These are phyloP conservation scores for Canna indica DNA, from an alignment of 176 grass and related monocot species.

Conservation along the genomic window DNA sequence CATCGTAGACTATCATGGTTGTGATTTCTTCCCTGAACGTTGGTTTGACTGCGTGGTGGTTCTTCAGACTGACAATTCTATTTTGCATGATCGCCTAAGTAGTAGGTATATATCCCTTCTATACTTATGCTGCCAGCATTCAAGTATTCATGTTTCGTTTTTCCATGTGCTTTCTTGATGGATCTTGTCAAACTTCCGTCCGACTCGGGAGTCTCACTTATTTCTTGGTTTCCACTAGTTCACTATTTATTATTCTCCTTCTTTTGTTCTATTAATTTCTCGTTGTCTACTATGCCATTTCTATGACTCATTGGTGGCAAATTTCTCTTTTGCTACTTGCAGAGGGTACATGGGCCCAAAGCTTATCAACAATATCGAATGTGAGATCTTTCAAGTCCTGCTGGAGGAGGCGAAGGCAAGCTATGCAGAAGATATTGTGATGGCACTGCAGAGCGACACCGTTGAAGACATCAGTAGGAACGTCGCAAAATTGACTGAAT, in stretches of 20 bases:
- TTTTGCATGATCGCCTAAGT: constrained; percentile 79
- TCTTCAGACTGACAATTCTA: constrained; percentile 89
- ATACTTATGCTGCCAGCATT: neutral
- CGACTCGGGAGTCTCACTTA: too few species aligned
- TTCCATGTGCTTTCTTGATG: too few species aligned
- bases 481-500: constrained; percentile 52
- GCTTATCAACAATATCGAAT: constrained; percentile 87
- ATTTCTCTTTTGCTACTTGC: constrained; percentile 1
- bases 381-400: constrained; percentile 90
- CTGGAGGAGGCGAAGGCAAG: constrained; percentile 86
- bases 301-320: neutral
- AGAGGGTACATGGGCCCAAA: constrained; percentile 93
- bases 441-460: constrained; percentile 58
- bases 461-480: constrained; percentile 89
- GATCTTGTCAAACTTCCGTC: too few species aligned
- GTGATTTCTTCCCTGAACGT: constrained; percentile 89
- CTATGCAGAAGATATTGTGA: constrained; percentile 62
- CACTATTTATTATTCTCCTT: too few species aligned
- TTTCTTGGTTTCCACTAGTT: too few species aligned
- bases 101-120: constrained; percentile 36
- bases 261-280: too few species aligned
- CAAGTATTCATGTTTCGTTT: neutral
- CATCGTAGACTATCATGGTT: constrained; percentile 89
- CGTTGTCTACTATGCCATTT: too few species aligned
- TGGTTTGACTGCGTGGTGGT: constrained; percentile 95